phyloP scores from a whole-genome alignment of 2,329 filamentous ascomycete species.

The Helotiales sp. region DNA sequence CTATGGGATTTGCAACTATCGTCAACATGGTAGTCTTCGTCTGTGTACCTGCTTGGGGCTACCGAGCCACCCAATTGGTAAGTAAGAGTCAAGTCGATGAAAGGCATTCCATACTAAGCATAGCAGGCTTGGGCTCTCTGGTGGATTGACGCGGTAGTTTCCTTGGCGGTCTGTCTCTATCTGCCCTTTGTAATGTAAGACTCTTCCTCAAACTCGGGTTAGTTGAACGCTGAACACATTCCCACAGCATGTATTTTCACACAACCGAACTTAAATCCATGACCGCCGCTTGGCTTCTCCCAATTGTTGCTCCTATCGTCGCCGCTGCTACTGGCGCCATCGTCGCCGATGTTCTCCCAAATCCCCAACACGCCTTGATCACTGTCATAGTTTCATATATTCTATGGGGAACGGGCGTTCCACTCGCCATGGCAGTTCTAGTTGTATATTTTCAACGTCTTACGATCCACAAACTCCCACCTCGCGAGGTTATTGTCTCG shows the following conservation, averaged over 20 bases:
- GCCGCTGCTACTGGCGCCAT: constrained; percentile 64
- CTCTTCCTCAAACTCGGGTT: neutral
- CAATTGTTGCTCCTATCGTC: constrained; percentile 67
- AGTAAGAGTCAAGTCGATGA: constrained; percentile 6
- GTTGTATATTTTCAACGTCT: constrained; percentile 71
- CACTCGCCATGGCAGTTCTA: constrained; percentile 61
- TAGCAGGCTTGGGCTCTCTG: constrained; percentile 53
- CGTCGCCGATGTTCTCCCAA: constrained; percentile 58
- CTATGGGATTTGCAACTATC: constrained; percentile 69
- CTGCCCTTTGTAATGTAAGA: constrained; percentile 56
- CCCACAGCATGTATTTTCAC: constrained; percentile 31
- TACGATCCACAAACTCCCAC: constrained; percentile 64
- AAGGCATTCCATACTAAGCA: constrained; percentile 16
- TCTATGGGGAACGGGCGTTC: constrained; percentile 66
- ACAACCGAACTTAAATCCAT: constrained; percentile 54
- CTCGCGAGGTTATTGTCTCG: constrained; percentile 66
- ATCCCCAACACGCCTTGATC: constrained; percentile 54
- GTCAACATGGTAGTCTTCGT: constrained; percentile 64
- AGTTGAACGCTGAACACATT: constrained; percentile 4
- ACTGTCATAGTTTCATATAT: constrained; percentile 67
- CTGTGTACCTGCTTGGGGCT: constrained; percentile 63
- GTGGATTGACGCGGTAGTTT: constrained; percentile 56
- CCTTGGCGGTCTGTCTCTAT: constrained; percentile 53
- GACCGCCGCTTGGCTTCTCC: constrained; percentile 65
- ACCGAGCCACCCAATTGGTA: no score